phyloP scores from a whole-genome alignment of 192 early-diverging fungal genomes.

The Coemansia sp. region DNA sequence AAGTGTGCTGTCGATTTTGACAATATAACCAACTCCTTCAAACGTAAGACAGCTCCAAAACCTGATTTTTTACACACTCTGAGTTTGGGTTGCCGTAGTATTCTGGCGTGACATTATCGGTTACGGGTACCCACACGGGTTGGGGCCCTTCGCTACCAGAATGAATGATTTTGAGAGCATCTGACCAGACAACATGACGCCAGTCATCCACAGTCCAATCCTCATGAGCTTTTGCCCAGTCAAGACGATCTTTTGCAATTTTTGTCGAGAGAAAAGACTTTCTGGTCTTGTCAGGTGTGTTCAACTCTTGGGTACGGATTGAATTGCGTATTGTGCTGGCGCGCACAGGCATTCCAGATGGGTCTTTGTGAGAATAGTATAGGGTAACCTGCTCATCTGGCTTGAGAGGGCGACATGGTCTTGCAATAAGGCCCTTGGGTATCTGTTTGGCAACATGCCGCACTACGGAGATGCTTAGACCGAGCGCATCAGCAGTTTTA shows the following conservation, averaged over 20 bases:
- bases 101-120: background rate
- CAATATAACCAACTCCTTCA: background rate
- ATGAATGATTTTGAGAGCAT: background rate
- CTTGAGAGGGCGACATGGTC: too few species aligned
- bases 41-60: background rate
- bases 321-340: too few species aligned
- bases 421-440: too few species aligned
- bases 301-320: too few species aligned
- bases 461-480: too few species aligned
- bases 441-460: too few species aligned
- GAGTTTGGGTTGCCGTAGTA: background rate
- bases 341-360: too few species aligned
- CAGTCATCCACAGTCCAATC: background rate
- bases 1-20: background rate
- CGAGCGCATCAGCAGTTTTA: too few species aligned
- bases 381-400: too few species aligned
- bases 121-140: background rate
- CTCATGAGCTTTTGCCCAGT: background rate
- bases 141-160: background rate
- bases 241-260: background rate
- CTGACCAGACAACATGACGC: background rate
- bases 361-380: too few species aligned
- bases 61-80: background rate
- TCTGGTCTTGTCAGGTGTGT: background rate
- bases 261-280: background rate